Conservation (phyloP, 495 filamentous ascomycete species). For the Tuber indicum region DNA sequence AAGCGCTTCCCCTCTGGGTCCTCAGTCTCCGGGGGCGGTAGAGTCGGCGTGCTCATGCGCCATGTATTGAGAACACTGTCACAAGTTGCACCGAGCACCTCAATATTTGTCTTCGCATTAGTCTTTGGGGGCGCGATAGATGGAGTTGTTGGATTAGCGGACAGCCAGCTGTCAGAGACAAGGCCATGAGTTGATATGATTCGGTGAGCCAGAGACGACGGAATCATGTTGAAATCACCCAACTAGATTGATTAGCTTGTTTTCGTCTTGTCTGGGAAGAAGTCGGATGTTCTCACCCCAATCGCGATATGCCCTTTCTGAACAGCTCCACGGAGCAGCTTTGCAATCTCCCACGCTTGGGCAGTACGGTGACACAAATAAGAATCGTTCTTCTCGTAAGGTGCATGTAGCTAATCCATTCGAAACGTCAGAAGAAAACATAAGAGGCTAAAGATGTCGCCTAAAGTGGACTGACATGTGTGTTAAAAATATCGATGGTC, state of each 20-base stretch:
- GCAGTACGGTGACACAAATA: slow-evolving; percentile 85
- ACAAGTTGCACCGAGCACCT: slow-evolving; percentile 77
- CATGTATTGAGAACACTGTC: slow-evolving; percentile 85
- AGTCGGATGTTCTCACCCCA: slow-evolving; percentile 42
- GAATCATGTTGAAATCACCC: slow-evolving; percentile 94
- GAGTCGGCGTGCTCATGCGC: slow-evolving; percentile 64
- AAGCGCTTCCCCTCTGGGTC: slow-evolving; percentile 75
- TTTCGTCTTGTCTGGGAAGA: background rate
- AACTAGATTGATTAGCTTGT: slow-evolving; percentile 41
- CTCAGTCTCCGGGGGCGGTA: slow-evolving; percentile 53
- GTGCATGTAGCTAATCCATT: slow-evolving; percentile 63
- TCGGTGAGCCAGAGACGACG: slow-evolving; percentile 76
- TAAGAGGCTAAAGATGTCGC: background rate
- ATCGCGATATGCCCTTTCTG: slow-evolving; percentile 80
- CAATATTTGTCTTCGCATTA: slow-evolving; percentile 66
- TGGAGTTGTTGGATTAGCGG: slow-evolving; percentile 35
- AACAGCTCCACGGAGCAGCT: slow-evolving; percentile 75
- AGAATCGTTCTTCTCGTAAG: slow-evolving; percentile 76
- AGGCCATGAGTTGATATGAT: slow-evolving; percentile 72
- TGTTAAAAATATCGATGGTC: slow-evolving; percentile 88
- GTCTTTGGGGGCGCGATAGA: slow-evolving; percentile 50
- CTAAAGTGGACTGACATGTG: slow-evolving; percentile 53
- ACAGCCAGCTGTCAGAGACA: slow-evolving; percentile 71
- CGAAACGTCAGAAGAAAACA: slow-evolving; percentile 20
- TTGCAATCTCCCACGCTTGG: slow-evolving; percentile 96